A percentile compares a stretch with the other conserved stretches of the same genome.
Evolutionary conservation across 2,329 filamentous ascomycete species (phyloP).

Genomic region (Neofusicoccum kwambonambiense): DNA sequence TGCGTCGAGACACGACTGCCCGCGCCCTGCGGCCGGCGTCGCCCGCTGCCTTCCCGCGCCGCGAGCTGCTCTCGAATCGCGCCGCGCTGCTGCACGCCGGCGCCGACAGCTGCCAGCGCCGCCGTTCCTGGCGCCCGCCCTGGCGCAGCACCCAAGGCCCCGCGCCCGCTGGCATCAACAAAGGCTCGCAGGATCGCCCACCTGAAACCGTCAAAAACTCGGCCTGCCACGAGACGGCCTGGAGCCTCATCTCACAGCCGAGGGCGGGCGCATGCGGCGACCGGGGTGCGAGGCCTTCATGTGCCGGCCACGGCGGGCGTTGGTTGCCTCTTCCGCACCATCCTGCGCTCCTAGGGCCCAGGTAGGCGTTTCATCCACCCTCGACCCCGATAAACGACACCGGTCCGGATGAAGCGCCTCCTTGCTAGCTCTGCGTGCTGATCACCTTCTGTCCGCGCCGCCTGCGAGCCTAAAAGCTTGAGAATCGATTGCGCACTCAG

Average conservation of each 20-base stretch:
- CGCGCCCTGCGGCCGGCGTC: slow-evolving; percentile 3
- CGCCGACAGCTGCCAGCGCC: neutral
- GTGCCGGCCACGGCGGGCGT: slow-evolving; percentile 4
- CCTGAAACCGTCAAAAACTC: slow-evolving; percentile 18
- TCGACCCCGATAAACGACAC: slow-evolving; percentile 12
- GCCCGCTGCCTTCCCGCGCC: neutral
- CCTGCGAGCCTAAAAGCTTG: slow-evolving; percentile 11
- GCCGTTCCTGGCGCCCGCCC: neutral
- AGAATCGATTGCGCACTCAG: neutral
- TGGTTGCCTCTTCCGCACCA: slow-evolving; percentile 14
- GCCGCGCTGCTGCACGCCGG: neutral
- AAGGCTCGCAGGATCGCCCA: slow-evolving; percentile 15
- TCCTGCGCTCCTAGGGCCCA: slow-evolving; percentile 1
- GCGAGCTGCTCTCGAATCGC: slow-evolving; percentile 3
- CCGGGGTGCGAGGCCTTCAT: slow-evolving; percentile 8
- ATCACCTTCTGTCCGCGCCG: slow-evolving; percentile 6
- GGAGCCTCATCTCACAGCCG: slow-evolving; percentile 15
- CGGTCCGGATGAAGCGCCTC: slow-evolving; percentile 8
- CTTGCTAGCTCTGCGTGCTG: slow-evolving; percentile 13
- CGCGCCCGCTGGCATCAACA: neutral
- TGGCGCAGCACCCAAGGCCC: neutral
- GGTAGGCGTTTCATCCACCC: slow-evolving; percentile 2
- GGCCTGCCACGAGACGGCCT: slow-evolving; percentile 10
- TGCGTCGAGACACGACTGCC: slow-evolving; percentile 13
- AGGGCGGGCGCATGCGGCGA: slow-evolving; percentile 11